Conservation (phyloP, 1,284 basidiomycete species). For the Ceratobasidium sp. region DNA sequence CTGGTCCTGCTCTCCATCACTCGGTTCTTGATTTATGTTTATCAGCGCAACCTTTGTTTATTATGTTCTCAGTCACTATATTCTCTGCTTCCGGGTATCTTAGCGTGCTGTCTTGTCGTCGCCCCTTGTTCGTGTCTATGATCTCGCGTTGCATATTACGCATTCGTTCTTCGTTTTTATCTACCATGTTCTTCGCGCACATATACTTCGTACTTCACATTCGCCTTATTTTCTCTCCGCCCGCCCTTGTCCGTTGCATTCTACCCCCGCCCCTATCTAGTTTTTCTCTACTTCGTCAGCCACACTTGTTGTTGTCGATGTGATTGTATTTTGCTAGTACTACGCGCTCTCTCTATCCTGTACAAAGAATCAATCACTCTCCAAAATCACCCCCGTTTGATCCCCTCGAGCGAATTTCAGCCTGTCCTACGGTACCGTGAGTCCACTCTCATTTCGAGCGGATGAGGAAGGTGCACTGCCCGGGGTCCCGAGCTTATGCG, state of each 20-base stretch:
- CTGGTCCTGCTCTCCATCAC: slow-evolving; percentile 23
- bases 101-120: slow-evolving; percentile 5
- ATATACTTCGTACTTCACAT: slow-evolving; percentile 15
- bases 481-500: slow-evolving; percentile 37
- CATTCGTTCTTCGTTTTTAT: slow-evolving; percentile 42
- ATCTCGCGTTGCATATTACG: slow-evolving; percentile 38
- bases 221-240: neutral
- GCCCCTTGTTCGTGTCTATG: slow-evolving; percentile 32
- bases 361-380: slow-evolving; percentile 38
- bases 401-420: neutral
- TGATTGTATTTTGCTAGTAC: slow-evolving; percentile 30
- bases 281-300: slow-evolving; percentile 2
- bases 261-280: neutral
- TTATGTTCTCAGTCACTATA: slow-evolving; percentile 19
- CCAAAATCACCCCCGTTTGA: neutral
- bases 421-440: neutral
- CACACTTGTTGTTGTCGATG: slow-evolving; percentile 24
- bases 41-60: slow-evolving; percentile 31
- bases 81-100: slow-evolving; percentile 22
- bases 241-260: neutral
- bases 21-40: slow-evolving; percentile 27
- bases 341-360: slow-evolving; percentile 13
- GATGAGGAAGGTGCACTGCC: slow-evolving; percentile 23
- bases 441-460: slow-evolving; percentile 27
- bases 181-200: slow-evolving; percentile 5